Evolutionary conservation across 2,329 filamentous ascomycete genomes (phyloP).

Genomic region (Colletotrichum gigasporum): DNA sequence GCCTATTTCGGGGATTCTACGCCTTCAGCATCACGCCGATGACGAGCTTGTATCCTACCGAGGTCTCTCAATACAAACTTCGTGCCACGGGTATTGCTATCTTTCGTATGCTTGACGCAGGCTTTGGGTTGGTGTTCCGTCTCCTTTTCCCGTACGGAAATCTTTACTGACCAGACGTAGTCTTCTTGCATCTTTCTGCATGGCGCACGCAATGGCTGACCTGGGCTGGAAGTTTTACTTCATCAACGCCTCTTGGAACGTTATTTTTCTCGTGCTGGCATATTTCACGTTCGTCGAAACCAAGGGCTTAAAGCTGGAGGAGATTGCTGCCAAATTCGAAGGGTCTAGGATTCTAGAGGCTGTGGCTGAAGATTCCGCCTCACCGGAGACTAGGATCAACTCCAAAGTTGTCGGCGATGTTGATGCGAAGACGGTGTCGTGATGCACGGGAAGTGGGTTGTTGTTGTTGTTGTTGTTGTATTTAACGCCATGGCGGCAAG

Average conservation of each 20-base stretch:
- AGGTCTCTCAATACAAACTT: constrained; percentile 43
- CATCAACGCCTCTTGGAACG: constrained; percentile 41
- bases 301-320: constrained; percentile 40
- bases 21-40: constrained; percentile 45
- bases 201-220: constrained; percentile 40
- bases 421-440: neutral
- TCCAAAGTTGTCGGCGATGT: neutral
- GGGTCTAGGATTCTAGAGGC: constrained; percentile 11
- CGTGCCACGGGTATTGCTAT: constrained; percentile 42
- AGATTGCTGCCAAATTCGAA: constrained; percentile 40
- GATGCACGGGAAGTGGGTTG: too few relatives aligned
- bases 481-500: too few relatives aligned
- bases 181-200: constrained; percentile 38
- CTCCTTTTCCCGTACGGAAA: neutral
- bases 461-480: too few relatives aligned
- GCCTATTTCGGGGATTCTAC: constrained; percentile 45
- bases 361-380: neutral
- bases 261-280: constrained; percentile 37
- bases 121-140: constrained; percentile 38
- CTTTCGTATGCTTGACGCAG: constrained; percentile 39
- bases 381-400: neutral
- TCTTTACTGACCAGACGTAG: constrained; percentile 21
- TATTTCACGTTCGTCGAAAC: constrained; percentile 41
- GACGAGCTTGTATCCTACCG: constrained; percentile 44
- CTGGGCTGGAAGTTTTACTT: constrained; percentile 44